Evolutionary conservation across 2,329 filamentous ascomycete species (phyloP), one percentile per base, ranked within the genome.

Genomic region (Ceratocystis cacaofunesta): DNA sequence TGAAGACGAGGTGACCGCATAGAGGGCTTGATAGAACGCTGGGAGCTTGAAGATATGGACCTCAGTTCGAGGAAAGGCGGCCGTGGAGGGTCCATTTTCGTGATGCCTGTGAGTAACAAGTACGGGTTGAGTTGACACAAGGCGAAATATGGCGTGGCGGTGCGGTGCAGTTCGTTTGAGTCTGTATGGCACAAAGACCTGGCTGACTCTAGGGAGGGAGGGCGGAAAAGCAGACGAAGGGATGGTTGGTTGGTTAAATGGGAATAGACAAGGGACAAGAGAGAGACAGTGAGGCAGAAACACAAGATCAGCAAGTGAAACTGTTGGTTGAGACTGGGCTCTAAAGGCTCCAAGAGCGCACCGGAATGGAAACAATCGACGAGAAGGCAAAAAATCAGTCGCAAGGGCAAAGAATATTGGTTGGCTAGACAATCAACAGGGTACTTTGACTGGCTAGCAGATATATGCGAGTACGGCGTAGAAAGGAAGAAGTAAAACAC

Each of bases 1-100:
- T 91, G 87, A 67, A 90, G 78, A 68, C 88, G 85, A 52, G 88
- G 88, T n/a, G 88, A 91, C 69, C 81, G 79, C 43, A 86, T 75
- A n/a, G 83, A 81, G 65, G 79, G 80, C 19, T 65, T 72, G 10
- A 76, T 70, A 62, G 77, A 77, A 25, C 72, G 69, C 65, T 75
- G 74, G 17, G 82, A 82, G 30, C 78, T 75, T 63, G 80, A 77
- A 46, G 84, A 85, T 67, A 79, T 76, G 65, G 82, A 80, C 72
- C 84, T 80, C 70, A 84, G 73, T 71, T 88, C 84, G 72, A 85
- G 78, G 68, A 82, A 77, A 67, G 78, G 78, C 46, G 85, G 84
- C 46, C 67, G 67, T 69, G 83, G 79, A 70, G 77, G 75, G 65
- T 79, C 74, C 82, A 86, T 86, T 65, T 65, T 66, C 22, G 2